These are phyloP conservation scores for Naganishia liquefaciens DNA, from an alignment of 1,284 basidiomycete genomes.

Conservation along the genomic window DNA sequence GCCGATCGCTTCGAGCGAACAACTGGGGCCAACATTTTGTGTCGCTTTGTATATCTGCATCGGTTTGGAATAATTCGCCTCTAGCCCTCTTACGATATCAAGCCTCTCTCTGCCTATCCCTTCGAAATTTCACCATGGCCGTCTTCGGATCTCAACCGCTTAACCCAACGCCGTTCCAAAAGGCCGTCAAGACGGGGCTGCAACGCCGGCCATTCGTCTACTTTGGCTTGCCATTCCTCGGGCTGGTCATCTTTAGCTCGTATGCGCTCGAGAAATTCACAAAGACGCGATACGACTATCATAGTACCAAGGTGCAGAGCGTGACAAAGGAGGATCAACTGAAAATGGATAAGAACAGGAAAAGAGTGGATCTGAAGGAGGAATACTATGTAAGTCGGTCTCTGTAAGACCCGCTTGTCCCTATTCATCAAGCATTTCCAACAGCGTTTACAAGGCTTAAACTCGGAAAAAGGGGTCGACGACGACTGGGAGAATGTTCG, in stretches of 20 bases:
- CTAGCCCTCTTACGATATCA: no score
- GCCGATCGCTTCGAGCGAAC: no score
- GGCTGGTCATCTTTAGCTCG: slow-evolving; percentile 82
- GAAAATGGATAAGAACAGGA: slow-evolving; percentile 73
- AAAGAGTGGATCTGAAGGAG: slow-evolving; percentile 87
- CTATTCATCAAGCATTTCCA: background rate
- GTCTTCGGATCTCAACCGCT: slow-evolving; percentile 63
- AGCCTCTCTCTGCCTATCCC: no score
- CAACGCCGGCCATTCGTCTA: slow-evolving; percentile 56
- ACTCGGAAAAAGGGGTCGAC: slow-evolving; percentile 48
- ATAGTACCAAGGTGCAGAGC: slow-evolving; percentile 73
- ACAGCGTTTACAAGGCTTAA: slow-evolving; percentile 65
- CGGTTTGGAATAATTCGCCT: no score
- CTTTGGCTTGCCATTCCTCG: slow-evolving; percentile 85
- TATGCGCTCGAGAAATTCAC: slow-evolving; percentile 82
- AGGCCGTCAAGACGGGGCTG: slow-evolving; percentile 39
- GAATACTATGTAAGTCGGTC: slow-evolving; percentile 82
- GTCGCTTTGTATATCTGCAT: no score
- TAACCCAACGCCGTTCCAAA: slow-evolving; percentile 57
- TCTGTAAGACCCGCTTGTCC: background rate
- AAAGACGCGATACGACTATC: slow-evolving; percentile 86
- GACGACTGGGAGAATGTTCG: slow-evolving; percentile 87
- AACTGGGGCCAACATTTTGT: no score
- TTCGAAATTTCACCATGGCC: slow-evolving; percentile 36
- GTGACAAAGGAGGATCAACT: slow-evolving; percentile 81